A percentile compares a stretch with the other conserved stretches of the same genome.
phyloP scores from a whole-genome alignment of 495 filamentous ascomycete species.

The Xylaria longipes region DNA sequence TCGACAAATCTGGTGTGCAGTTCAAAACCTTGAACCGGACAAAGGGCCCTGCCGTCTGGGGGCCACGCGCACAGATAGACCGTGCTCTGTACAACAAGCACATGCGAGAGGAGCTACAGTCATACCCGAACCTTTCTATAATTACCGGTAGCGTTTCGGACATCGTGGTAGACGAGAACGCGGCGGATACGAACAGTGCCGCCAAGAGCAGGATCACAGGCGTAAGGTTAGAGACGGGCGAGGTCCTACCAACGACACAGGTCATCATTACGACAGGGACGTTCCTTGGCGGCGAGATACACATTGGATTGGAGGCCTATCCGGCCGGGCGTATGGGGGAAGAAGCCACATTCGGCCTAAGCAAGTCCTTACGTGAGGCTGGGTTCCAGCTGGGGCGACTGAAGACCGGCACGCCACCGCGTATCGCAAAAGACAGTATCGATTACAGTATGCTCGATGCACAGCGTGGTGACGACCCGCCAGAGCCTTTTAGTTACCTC shows the following conservation, averaged over 20 bases:
- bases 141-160: conserved; percentile 90
- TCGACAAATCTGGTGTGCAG: conserved; percentile 92
- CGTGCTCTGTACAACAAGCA: conserved; percentile 85
- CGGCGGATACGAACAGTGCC: conserved; percentile 47
- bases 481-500: conserved; percentile 89
- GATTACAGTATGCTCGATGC: conserved; percentile 73
- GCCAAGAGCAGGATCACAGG: conserved; percentile 80
- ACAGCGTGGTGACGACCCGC: conserved; percentile 84
- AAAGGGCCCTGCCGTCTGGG: conserved; percentile 97
- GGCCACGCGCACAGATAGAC: conserved; percentile 95
- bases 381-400: conserved; percentile 90
- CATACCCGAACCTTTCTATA: conserved; percentile 78
- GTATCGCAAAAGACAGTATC: conserved; percentile 83
- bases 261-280: conserved; percentile 97
- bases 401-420: conserved; percentile 95
- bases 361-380: conserved; percentile 86
- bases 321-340: conserved; percentile 94
- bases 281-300: conserved; percentile 95
- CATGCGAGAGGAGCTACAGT: conserved; percentile 85
- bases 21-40: conserved; percentile 86
- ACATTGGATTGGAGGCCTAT: conserved; percentile 84
- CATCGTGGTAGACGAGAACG: conserved; percentile 71
- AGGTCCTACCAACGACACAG: conserved; percentile 77
- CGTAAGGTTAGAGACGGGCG: conserved; percentile 86
- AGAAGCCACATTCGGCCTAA: conserved; percentile 90